Conservation (phyloP, 371 early-diverging fungal genomes). For the Saksenaea oblongispora region DNA sequence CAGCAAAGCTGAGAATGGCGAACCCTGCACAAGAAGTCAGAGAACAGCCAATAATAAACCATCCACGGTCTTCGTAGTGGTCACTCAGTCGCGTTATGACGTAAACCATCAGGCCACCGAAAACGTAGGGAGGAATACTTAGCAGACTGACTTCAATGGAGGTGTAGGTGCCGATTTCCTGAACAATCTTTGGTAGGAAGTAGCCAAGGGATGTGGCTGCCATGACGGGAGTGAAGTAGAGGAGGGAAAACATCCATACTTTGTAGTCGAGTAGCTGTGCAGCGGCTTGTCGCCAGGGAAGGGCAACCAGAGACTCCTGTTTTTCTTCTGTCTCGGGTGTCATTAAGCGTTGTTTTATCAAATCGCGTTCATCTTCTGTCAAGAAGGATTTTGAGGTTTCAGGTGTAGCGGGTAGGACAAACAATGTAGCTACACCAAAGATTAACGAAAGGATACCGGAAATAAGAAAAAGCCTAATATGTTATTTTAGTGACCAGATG, state of each 20-base stretch:
- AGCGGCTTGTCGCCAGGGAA: conserved; percentile 20
- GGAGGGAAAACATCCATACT: conserved; percentile 43
- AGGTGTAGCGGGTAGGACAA: conserved; percentile 43
- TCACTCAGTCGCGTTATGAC: conserved; percentile 41
- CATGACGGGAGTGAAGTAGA: conserved; percentile 56
- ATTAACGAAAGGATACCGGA: conserved; percentile 37
- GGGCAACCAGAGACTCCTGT: conserved; percentile 6
- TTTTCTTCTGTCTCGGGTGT: background rate
- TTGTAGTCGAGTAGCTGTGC: conserved; percentile 39
- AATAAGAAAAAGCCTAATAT: conserved; percentile 36
- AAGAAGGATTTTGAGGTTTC: conserved; percentile 41
- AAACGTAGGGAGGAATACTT: conserved; percentile 51
- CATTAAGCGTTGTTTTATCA: conserved; percentile 23
- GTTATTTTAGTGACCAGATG: background rate
- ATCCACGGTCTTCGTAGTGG: conserved; percentile 31
- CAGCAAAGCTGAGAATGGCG: conserved; percentile 41
- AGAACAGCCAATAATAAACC: conserved; percentile 47
- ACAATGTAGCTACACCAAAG: conserved; percentile 44
- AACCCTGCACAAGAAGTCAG: conserved; percentile 39
- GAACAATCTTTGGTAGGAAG: conserved; percentile 50
- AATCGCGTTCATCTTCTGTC: conserved; percentile 34
- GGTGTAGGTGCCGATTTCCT: conserved; percentile 41
- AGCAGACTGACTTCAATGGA: conserved; percentile 51
- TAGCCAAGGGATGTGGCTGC: conserved; percentile 53
- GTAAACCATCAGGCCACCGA: conserved; percentile 47